Percentiles rank a stretch among this genome's conserved stretches.
phyloP scores from a whole-genome alignment of 805 yeast species.

The Suhomyces xylopsoci region DNA sequence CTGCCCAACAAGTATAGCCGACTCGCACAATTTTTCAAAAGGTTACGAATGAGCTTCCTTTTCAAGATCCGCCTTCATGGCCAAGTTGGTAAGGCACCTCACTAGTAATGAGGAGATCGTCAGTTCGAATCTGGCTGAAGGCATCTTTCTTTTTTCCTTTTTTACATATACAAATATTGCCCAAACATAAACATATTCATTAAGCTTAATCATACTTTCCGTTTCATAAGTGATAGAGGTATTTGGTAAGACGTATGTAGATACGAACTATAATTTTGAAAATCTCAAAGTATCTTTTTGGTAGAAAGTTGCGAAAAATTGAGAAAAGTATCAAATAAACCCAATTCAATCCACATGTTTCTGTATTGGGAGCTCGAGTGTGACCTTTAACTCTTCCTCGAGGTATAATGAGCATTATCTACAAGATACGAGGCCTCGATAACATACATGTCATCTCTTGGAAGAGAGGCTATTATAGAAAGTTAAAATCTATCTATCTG shows the following conservation, averaged over 20 bases:
- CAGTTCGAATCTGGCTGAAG: slow-evolving; percentile 19
- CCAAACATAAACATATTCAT: not conserved
- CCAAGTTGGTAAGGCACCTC: slow-evolving; percentile 19
- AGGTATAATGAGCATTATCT: not conserved
- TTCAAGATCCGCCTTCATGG: slow-evolving; percentile 10
- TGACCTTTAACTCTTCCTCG: not conserved
- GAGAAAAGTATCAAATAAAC: not conserved
- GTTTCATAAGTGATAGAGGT: too few relatives aligned
- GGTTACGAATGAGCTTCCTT: not conserved
- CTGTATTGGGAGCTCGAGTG: not conserved
- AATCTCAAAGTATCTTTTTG: not conserved
- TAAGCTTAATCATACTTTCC: not conserved
- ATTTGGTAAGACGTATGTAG: too few relatives aligned
- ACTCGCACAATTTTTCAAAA: too few relatives aligned
- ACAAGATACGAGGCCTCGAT: not conserved
- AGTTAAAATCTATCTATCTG: not conserved
- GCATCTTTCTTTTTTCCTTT: slow-evolving; percentile 8
- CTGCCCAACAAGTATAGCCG: too few relatives aligned
- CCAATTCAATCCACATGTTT: not conserved
- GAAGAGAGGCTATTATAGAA: not conserved
- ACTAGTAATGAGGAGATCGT: slow-evolving; percentile 19
- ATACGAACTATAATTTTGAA: too few relatives aligned
- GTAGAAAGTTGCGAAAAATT: not conserved
- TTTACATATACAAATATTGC: not conserved
- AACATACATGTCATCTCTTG: not conserved